Evolutionary conservation across 2,329 filamentous ascomycete species (phyloP), one percentile per base, ranked within the genome.

Genomic region (Talaromyces sp.): DNA sequence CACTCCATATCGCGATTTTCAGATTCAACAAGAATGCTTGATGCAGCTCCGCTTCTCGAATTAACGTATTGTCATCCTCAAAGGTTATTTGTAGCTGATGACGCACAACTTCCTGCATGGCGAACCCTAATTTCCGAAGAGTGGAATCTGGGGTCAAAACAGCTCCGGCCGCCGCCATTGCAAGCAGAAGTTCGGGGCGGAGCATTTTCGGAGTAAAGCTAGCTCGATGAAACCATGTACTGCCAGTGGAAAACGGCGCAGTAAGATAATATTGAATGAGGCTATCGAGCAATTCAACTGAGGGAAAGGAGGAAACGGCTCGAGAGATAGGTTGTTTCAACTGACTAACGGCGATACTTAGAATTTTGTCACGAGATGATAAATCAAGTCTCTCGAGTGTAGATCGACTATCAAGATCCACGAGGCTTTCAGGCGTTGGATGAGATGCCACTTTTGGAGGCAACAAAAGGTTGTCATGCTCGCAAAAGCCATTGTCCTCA

Each of bases 1-100:
- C 75, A 53, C 74, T 76, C 75, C 76, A 78, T 0, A 78, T 54
- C 19, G 67, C 68, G 15, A 72, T 65, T n/a, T 77, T 69, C 1
- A 77, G 66, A 13, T 60, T 66, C 10, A 78, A 68, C n/a, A 73
- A 65, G 42, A 70, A 77, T 1, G 72, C 72, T 59, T 77, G 75
- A 0, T 70, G 65, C 0, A 72, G 63, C 7, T 73, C 67, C 1
- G 77, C 65, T 9, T 75, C 67, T 25, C 75, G 64, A 0, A 70
- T 71, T 0, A 65, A 58, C 1, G 67, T 65, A 36, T 78, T 78
- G 33, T 77, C 69, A 1, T 64, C 60, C 42, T 78, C 76, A 64
- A 74, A 75, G 66, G 62, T 58, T 2, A 32, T 19, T 5, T 65
- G 63, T 8, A 72, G 53, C 2, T 68, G 62, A 19, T 64, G 44